Evolutionary conservation across 2,329 filamentous ascomycete genomes (phyloP).

Genomic region (Colletotrichum kahawae): DNA sequence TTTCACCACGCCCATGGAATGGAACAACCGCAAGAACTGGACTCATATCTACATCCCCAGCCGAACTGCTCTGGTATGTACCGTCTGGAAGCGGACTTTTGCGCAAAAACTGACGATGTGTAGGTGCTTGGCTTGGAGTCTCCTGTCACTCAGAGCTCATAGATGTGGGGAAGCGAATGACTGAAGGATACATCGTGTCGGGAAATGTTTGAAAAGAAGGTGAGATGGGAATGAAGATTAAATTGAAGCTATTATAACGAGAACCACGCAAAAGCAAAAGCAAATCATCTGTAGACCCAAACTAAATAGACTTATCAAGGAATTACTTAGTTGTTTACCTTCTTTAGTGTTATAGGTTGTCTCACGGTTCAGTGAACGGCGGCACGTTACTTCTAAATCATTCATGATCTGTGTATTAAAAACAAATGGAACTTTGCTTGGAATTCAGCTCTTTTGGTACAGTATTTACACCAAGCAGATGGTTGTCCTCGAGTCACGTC

Average conservation of each 20-base stretch:
- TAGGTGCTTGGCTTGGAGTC: constrained; percentile 56
- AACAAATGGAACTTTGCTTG: constrained; percentile 35
- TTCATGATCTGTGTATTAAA: not conserved
- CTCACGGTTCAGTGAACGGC: not conserved
- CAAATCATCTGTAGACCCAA: not conserved
- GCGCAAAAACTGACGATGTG: not conserved
- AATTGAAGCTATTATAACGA: not conserved
- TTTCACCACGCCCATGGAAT: constrained; percentile 88
- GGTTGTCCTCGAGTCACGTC: constrained; percentile 31
- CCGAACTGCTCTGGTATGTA: constrained; percentile 78
- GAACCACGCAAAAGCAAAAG: not conserved
- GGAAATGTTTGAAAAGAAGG: not conserved
- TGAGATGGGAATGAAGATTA: not conserved
- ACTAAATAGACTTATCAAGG: not conserved
- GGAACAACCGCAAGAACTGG: constrained; percentile 91
- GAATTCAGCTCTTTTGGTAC: constrained; percentile 45
- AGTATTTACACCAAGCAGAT: constrained; percentile 45
- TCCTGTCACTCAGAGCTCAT: constrained; percentile 27
- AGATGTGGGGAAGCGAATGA: not conserved
- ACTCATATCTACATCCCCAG: constrained; percentile 89
- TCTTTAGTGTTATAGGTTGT: not conserved
- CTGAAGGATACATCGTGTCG: not conserved
- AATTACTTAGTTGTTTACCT: not conserved
- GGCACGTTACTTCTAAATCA: not conserved
- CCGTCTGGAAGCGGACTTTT: not conserved